Base-by-base conservation (phyloP, 2,329 filamentous ascomycete species). In the Daldinia eschscholtzii region DNA sequence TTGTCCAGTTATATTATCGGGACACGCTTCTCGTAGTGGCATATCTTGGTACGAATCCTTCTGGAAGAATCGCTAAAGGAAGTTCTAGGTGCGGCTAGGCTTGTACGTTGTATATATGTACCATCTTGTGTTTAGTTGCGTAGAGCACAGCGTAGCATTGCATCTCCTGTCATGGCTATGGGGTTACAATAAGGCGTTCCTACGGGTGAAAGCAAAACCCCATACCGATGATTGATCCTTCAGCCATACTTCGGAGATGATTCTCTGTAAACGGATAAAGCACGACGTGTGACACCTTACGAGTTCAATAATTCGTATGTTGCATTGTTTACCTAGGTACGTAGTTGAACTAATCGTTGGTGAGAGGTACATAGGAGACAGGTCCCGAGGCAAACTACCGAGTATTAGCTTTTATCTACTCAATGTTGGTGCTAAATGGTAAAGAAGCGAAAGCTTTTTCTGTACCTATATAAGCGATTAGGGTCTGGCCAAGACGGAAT, bases 1-100 rank as follows among this genome's bases (percentile, higher is more conserved):
- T 61, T 58, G 59, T 42, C 61, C 67, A 70, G 60, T 70, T 48
- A 67, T 37, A 33, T 65, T 41, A 30, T 28, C 13, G 4, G 39
- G 30, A 52, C 13, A 18, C 33, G 28, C 33, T 23, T 64, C 55
- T 56, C 20, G 59, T 33, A 52, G 56, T 33, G 55, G 55, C 41
- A 60, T 61, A 63, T 60, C 64, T 37, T 67, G 42, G 57, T 61
- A 52, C 37, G 46, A 44, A 65, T 64, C 28, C 59, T 63, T 62
- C 65, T 52, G 44, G 41, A 64, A 58, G 68, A 70, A 60, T 52
- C 61, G 61, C 61, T 61, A 66, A 26, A 23, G 46, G 42, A 26
- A 15, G 20, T 28, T 57, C 57, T 50, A 39, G 61, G 57, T 33
- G 57, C 57, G 53, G 61, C 61, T 62, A 61, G 60, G n/a, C 23